Evolutionary conservation across 2,329 filamentous ascomycete genomes (phyloP), one percentile per base, ranked within the genome.

Genomic region (Graphilbum fragrans): DNA sequence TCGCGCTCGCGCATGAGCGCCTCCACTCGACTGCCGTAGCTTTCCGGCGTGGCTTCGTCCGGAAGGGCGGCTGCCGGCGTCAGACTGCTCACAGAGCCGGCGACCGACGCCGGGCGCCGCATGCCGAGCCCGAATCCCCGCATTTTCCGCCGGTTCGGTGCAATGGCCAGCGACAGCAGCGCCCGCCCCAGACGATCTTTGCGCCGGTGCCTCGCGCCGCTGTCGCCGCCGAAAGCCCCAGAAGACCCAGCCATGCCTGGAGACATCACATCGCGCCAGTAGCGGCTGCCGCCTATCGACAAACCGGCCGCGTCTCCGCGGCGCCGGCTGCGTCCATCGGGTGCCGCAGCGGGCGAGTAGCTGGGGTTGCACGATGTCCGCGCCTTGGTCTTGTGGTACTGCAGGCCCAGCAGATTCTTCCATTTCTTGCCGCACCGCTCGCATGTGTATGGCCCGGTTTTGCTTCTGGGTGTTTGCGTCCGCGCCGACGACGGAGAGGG

Each of bases 321-420:
- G 23, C 23, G 23, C 23, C 23, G 23, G 7, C 23, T n/a, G n/a
- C n/a, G n/a, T n/a, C n/a, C n/a, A n/a, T n/a, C n/a, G n/a, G n/a
- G n/a, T n/a, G 23, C 36, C 10, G 53, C 37, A 10, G 53, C 50
- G 20, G 61, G 55, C 16, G 61, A 54, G 37, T 60, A 69, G 42
- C 54, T 52, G 2, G 72, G 66, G 48, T 78, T 78, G 50, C 74
- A 78, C 14, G 62, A 19, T 4, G 68, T 69, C 44, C 61, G 61
- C 1, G 73, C 70, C 49, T 75, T 77, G 27, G 66, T 67, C 14
- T 69, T 55, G 46, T 78, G 74, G 50, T 78, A 78, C 39, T 74
- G 72, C 16, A 77, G 58, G 0, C 74, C 74, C 36, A 72, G 59
- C 27, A 70, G 61, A 39, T 77, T 77, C 53, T 75, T 76, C 72